A percentile compares a stretch with the other conserved stretches of the same genome.
Evolutionary conservation across 2,329 filamentous ascomycete species (phyloP).

Genomic region (Pseudogymnoascus sp.): DNA sequence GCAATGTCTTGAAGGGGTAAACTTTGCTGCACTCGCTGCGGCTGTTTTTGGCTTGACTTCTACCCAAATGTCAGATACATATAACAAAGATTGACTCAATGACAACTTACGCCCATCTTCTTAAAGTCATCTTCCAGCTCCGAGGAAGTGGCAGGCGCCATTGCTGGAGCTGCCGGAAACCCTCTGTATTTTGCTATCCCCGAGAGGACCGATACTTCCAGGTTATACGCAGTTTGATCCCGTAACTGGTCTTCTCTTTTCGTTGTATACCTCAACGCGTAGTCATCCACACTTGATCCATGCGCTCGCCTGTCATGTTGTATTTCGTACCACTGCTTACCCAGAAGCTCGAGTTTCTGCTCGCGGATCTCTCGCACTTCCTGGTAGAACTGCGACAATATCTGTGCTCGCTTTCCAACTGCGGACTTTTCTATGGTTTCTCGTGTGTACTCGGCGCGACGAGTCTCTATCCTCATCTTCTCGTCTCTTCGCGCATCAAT

Average conservation of each 20-base stretch:
- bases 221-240: constrained; percentile 87
- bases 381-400: constrained; percentile 87
- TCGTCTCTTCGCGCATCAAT: constrained; percentile 74
- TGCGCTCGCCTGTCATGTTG: constrained; percentile 76
- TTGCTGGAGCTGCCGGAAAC: constrained; percentile 87
- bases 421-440: constrained; percentile 64
- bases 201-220: constrained; percentile 82
- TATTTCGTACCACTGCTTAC: constrained; percentile 85
- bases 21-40: constrained; percentile 19
- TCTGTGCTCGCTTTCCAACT: constrained; percentile 73
- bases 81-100: constrained; percentile 13
- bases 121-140: constrained; percentile 83
- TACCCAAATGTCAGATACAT: constrained; percentile 20
- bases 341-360: constrained; percentile 66
- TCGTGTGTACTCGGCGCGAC: constrained; percentile 60
- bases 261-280: constrained; percentile 70
- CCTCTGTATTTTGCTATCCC: constrained; percentile 92
- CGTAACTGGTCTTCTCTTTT: constrained; percentile 67
- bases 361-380: constrained; percentile 76
- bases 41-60: constrained; percentile 22
- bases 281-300: constrained; percentile 72
- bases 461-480: constrained; percentile 51
- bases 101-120: constrained; percentile 69
- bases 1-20: constrained; percentile 28
- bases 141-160: constrained; percentile 59